Conservation (phyloP, 331 rosid genomes). For the Acacia concinna region DNA sequence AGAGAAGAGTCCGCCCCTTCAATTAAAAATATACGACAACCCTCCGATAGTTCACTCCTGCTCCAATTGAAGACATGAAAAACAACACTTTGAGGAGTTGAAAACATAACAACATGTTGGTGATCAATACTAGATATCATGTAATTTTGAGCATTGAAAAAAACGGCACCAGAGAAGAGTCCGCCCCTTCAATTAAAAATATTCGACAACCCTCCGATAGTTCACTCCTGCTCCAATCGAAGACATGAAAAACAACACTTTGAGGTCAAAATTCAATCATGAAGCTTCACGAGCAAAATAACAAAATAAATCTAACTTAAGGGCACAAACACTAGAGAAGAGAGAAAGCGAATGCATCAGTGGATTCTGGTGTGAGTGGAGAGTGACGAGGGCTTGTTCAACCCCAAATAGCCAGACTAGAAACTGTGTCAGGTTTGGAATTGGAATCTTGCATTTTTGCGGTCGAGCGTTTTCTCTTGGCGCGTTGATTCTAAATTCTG, state of each 20-base stretch:
- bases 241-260: neutral
- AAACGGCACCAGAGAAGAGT: too few species aligned
- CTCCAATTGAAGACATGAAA: too few species aligned
- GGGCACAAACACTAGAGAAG: neutral
- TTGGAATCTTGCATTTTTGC: slow-evolving; percentile 26
- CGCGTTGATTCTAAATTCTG: neutral
- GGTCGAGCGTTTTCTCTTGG: neutral
- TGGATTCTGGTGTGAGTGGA: neutral
- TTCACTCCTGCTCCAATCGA: neutral
- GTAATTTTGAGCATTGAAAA: too few species aligned
- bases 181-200: too few species aligned
- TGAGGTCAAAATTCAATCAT: neutral
- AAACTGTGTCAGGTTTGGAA: neutral
- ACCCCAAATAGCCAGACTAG: neutral
- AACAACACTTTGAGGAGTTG: too few species aligned
- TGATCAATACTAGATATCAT: too few species aligned
- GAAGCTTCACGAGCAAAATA: neutral
- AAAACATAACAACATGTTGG: too few species aligned
- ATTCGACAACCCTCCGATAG: too few species aligned
- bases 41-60: too few species aligned
- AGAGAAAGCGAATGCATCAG: neutral
- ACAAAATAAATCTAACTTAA: neutral
- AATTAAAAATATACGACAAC: neutral
- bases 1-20: neutral
- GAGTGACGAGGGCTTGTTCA: neutral